phyloP scores from a whole-genome alignment of 495 filamentous ascomycete species.

The Talaromyces liani region DNA sequence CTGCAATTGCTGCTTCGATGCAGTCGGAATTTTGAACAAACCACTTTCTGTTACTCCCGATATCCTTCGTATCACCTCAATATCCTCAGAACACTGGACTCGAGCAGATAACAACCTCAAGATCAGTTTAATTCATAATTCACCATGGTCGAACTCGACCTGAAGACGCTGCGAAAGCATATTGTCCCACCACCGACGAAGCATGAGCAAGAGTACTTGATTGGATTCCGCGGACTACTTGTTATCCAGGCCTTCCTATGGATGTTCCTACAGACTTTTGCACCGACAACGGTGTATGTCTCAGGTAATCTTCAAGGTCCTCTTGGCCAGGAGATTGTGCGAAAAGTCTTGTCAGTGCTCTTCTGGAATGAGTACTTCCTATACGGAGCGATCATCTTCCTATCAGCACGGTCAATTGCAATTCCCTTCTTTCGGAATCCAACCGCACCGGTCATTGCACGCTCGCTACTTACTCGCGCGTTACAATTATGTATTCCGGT shows the following conservation, averaged over 20 bases:
- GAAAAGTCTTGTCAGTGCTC: slow-evolving; percentile 23
- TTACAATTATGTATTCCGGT: slow-evolving; percentile 30
- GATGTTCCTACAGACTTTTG: slow-evolving; percentile 25
- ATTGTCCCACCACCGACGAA: neutral
- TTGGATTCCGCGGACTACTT: slow-evolving; percentile 26
- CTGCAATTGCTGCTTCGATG: neutral
- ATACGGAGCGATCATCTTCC: slow-evolving; percentile 26
- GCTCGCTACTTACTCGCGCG: slow-evolving; percentile 32
- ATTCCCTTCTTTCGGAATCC: slow-evolving; percentile 25
- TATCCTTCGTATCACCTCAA: neutral
- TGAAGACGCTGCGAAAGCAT: slow-evolving; percentile 2
- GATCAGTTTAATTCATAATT: neutral
- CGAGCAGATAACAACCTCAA: neutral
- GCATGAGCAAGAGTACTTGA: slow-evolving; percentile 17
- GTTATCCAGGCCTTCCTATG: slow-evolving; percentile 27
- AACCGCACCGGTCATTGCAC: slow-evolving; percentile 18
- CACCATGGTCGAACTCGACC: slow-evolving; percentile 1
- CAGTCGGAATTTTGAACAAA: neutral
- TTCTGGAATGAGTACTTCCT: slow-evolving; percentile 31
- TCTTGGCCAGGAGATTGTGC: slow-evolving; percentile 18
- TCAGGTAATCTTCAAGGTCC: slow-evolving; percentile 14
- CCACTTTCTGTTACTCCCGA: neutral
- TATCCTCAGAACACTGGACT: neutral
- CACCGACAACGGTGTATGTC: slow-evolving; percentile 19
- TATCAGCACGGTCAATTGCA: slow-evolving; percentile 25